A percentile compares a stretch with the other conserved stretches of the same genome.
phyloP scores from a whole-genome alignment of 768 basidiomycete species.

The Clavulina sp. region DNA sequence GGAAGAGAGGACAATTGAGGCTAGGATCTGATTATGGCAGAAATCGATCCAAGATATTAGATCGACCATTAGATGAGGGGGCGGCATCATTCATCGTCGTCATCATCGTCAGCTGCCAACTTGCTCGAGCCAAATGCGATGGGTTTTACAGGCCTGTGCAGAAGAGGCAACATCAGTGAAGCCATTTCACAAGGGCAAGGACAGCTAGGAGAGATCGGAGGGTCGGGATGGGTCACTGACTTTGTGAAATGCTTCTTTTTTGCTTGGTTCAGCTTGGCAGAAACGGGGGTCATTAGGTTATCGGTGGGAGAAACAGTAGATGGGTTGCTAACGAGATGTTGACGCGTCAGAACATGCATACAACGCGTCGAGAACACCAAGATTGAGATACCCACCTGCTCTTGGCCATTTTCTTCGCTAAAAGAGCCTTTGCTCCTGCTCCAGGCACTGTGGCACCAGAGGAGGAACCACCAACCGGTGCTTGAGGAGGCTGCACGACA shows the following conservation, averaged over 20 bases:
- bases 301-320: constrained; percentile 87
- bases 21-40: no score
- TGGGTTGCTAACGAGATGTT: constrained; percentile 46
- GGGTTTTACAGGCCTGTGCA: neutral
- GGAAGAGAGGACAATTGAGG: no score
- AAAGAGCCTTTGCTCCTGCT: constrained; percentile 77
- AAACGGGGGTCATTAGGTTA: constrained; percentile 82
- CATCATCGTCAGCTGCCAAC: neutral
- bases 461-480: constrained; percentile 52
- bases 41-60: no score
- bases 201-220: no score
- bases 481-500: constrained; percentile 58
- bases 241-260: constrained; percentile 89
- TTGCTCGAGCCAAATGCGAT: neutral
- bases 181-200: neutral
- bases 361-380: constrained; percentile 7
- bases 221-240: constrained; percentile 27
- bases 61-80: no score
- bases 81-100: no score
- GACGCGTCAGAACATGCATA: neutral
- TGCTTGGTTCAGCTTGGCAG: constrained; percentile 77
- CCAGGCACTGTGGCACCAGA: constrained; percentile 34
- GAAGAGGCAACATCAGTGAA: neutral
- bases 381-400: constrained; percentile 39
- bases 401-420: constrained; percentile 89